Percentiles rank a stretch among this genome's conserved stretches.
phyloP scores from a whole-genome alignment of 257 asterid species.

The Gentiana macrophylla region DNA sequence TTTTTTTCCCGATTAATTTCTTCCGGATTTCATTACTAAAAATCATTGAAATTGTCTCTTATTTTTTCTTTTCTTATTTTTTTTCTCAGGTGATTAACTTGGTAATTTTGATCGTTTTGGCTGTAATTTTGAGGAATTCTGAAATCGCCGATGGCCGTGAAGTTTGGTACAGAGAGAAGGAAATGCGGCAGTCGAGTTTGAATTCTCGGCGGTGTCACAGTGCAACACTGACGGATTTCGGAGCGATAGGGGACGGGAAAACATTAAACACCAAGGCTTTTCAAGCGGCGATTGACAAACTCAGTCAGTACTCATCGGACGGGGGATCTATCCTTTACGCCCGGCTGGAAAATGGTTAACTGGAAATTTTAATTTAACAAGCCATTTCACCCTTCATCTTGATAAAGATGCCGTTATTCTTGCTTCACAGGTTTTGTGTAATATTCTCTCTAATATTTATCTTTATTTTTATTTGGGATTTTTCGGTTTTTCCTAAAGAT shows the following conservation, averaged over 20 bases:
- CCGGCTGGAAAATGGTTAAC: conserved; percentile 93
- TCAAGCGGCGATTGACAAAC: conserved; percentile 59
- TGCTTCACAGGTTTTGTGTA: conserved; percentile 62
- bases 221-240: conserved; percentile 65
- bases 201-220: conserved; percentile 49
- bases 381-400: conserved; percentile 92
- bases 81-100: conserved; percentile 22
- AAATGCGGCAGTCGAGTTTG: conserved; percentile 39
- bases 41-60: no score
- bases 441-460: neutral
- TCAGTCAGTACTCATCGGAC: conserved; percentile 41
- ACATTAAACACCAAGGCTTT: no score
- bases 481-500: no score
- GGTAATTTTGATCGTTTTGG: conserved; percentile 17
- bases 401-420: conserved; percentile 75
- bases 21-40: no score
- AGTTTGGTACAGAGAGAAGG: conserved; percentile 11
- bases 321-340: conserved; percentile 76
- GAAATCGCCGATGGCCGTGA: conserved; percentile 19
- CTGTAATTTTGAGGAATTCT: conserved; percentile 26
- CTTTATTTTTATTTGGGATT: neutral
- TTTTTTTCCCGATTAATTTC: no score
- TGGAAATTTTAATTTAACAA: conserved; percentile 77
- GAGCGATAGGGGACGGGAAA: conserved; percentile 81
- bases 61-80: neutral